Percentiles rank a stretch among this genome's conserved stretches.
phyloP scores from a whole-genome alignment of 73 alveolate species.

The Paramecium caudatum region DNA sequence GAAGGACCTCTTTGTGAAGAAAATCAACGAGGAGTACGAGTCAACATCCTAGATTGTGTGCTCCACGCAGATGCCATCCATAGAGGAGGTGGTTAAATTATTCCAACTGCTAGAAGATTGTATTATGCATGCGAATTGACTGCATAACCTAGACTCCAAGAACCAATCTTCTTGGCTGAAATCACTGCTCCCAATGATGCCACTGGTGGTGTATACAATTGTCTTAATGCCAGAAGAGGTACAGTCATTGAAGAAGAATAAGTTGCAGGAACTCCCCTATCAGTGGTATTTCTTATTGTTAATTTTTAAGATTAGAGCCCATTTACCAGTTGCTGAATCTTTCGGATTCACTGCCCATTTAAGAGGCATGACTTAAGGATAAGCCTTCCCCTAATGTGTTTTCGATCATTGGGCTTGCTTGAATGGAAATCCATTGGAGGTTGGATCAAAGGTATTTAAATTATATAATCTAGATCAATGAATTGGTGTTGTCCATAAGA shows the following conservation, averaged over 20 bases:
- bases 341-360: constrained; percentile 99
- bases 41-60: constrained; percentile 91
- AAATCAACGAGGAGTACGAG: constrained; percentile 90
- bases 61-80: constrained; percentile 96
- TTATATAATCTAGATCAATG: constrained; percentile 71
- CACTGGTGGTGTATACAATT: constrained; percentile 94
- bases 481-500: constrained; percentile 88
- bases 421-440: constrained; percentile 84
- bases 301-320: constrained; percentile 87
- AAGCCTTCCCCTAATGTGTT: constrained; percentile 99
- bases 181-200: constrained; percentile 93
- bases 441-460: constrained; percentile 70
- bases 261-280: constrained; percentile 90
- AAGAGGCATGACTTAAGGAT: constrained; percentile 98
- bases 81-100: constrained; percentile 96
- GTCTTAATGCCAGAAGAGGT: constrained; percentile 97
- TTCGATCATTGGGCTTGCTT: constrained; percentile 98
- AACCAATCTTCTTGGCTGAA: constrained; percentile 93
- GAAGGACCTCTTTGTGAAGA: constrained; percentile 94
- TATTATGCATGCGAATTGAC: constrained; percentile 91
- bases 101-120: constrained; percentile 95
- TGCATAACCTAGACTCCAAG: constrained; percentile 91
- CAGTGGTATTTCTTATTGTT: constrained; percentile 62
- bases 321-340: constrained; percentile 99
- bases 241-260: constrained; percentile 92